These are phyloP conservation scores for Calocybe gangraenosa DNA, from an alignment of 768 basidiomycete genomes.

Conservation along the genomic window DNA sequence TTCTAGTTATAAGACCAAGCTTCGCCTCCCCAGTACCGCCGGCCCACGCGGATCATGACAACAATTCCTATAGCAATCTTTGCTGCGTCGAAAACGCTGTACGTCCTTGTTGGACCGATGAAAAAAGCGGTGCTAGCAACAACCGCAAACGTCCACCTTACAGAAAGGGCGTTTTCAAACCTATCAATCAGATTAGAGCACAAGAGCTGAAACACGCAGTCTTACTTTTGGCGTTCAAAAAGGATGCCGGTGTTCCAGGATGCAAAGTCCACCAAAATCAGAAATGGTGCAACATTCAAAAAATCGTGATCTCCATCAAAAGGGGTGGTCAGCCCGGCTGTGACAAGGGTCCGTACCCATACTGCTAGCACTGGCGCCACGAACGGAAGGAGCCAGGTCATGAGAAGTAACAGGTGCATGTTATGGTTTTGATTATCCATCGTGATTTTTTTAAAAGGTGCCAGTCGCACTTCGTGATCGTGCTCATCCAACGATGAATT, in stretches of 20 bases:
- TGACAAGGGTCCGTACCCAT: slow-evolving; percentile 84
- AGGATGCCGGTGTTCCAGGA: slow-evolving; percentile 43
- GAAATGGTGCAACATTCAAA: slow-evolving; percentile 57
- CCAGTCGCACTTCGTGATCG: slow-evolving; percentile 9
- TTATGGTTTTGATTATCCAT: slow-evolving; percentile 44
- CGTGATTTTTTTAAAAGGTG: slow-evolving; percentile 5
- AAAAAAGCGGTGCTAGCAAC: slow-evolving; percentile 55
- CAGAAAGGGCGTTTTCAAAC: slow-evolving; percentile 35
- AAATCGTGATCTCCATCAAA: slow-evolving; percentile 82
- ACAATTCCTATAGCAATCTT: slow-evolving; percentile 44
- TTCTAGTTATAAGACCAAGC: slow-evolving; percentile 28
- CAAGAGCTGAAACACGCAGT: slow-evolving; percentile 4
- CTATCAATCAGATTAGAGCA: slow-evolving; percentile 22
- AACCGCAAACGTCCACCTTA: slow-evolving; percentile 49
- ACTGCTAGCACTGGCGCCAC: slow-evolving; percentile 76
- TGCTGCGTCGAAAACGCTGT: slow-evolving; percentile 60
- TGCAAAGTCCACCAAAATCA: slow-evolving; percentile 59
- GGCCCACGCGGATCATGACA: slow-evolving; percentile 43
- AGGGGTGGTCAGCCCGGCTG: slow-evolving; percentile 73
- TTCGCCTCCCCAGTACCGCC: slow-evolving; percentile 43
- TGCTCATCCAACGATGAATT: slow-evolving; percentile 10
- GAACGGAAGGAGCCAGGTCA: slow-evolving; percentile 80
- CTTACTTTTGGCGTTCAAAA: slow-evolving; percentile 40
- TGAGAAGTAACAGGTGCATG: slow-evolving; percentile 62
- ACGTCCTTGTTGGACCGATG: slow-evolving; percentile 63